phyloP scores from a whole-genome alignment of 2,329 filamentous ascomycete species.

The Chrysosporium keratinophilum region DNA sequence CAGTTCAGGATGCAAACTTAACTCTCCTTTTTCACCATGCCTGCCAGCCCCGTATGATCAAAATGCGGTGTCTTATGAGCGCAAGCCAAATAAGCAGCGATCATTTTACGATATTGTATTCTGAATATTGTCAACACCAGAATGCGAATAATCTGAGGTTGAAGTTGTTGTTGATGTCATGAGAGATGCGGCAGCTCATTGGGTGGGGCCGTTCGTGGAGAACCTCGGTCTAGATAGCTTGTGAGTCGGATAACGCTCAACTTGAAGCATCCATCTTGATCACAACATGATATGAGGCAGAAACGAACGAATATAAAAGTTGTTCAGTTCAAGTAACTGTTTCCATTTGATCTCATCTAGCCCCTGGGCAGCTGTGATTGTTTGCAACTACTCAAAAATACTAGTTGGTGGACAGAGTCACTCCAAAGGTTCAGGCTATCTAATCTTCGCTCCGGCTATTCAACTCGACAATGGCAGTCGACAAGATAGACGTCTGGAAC shows the following conservation, averaged over 20 bases:
- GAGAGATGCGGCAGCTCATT: not conserved
- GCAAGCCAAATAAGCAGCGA: not conserved
- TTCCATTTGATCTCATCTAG: not conserved
- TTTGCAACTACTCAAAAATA: not conserved
- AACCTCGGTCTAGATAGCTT: not conserved
- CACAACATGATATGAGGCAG: not conserved
- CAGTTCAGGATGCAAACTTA: not conserved
- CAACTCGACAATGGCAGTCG: slow-evolving; percentile 23
- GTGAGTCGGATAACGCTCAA: not conserved
- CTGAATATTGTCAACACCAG: not conserved
- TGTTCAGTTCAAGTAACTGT: not conserved
- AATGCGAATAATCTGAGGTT: too few species aligned
- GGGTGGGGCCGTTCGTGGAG: not conserved
- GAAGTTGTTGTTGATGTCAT: too few species aligned
- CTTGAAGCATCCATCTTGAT: not conserved
- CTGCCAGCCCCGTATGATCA: not conserved
- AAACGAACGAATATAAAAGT: not conserved
- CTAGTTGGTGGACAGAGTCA: not conserved
- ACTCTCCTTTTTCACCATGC: not conserved
- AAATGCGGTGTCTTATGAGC: not conserved
- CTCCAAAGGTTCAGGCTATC: not conserved
- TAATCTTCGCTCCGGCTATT: not conserved
- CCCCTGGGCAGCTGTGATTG: too few species aligned
- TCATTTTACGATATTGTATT: not conserved
- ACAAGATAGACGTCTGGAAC: slow-evolving; percentile 52